Conservation (phyloP, 768 basidiomycete species). For the Cystofilobasidium bisporidii region DNA sequence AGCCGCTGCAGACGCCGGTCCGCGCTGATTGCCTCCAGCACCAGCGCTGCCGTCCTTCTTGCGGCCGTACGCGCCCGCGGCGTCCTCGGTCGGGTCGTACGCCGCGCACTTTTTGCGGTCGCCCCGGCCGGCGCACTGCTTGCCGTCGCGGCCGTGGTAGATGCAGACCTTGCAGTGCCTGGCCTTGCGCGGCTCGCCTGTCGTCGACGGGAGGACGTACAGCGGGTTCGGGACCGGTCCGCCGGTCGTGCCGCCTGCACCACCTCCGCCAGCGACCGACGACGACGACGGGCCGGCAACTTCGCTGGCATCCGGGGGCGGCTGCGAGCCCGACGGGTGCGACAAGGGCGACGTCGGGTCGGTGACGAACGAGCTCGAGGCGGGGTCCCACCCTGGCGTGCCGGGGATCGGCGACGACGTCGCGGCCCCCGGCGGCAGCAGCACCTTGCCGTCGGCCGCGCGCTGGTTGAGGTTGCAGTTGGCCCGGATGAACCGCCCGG, state of each 20-base stretch:
- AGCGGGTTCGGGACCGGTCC: not conserved
- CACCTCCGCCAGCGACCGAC: not conserved
- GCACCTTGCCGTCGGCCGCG: not conserved
- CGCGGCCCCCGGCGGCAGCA: not conserved
- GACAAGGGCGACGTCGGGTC: not conserved
- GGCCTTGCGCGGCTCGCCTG: not conserved
- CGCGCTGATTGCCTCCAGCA: not conserved
- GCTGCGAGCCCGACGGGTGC: not conserved
- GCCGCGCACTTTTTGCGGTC: conserved; percentile 2
- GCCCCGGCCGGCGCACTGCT: not conserved
- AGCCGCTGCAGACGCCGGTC: too few species aligned
- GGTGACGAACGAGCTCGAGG: not conserved
- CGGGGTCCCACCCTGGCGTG: not conserved
- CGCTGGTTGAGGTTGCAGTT: conserved; percentile 8
- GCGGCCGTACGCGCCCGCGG: not conserved
- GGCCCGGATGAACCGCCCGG: conserved; percentile 1
- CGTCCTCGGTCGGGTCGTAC: not conserved
- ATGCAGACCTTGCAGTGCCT: conserved; percentile 10
- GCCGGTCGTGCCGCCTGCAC: not conserved
- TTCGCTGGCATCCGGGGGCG: not conserved
- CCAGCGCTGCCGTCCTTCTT: not conserved
- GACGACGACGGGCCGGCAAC: not conserved
- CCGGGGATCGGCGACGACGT: too few species aligned
- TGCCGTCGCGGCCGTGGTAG: conserved; percentile 3
- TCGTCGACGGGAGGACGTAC: not conserved